Conservation (phyloP, 257 asterid species). For the Solanum ossicruentum region DNA sequence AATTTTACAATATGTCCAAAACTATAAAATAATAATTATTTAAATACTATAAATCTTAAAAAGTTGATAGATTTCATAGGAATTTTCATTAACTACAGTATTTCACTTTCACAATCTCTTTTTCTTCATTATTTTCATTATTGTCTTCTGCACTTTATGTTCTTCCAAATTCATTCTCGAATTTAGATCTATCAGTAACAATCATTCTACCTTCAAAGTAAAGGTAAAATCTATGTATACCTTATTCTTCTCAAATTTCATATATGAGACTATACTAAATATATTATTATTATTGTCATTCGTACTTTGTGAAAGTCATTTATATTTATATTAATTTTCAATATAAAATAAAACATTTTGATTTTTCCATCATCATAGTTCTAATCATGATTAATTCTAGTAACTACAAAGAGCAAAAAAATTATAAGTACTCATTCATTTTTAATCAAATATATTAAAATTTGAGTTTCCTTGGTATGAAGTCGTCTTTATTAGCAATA, state of each 20-base stretch:
- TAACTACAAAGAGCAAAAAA: too few relatives aligned
- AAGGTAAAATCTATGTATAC: background rate
- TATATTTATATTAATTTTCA: too few relatives aligned
- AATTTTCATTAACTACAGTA: background rate
- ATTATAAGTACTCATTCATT: too few relatives aligned
- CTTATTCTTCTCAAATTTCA: background rate
- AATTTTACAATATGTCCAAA: background rate
- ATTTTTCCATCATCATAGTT: background rate
- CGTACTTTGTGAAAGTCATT: background rate
- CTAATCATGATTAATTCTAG: background rate
- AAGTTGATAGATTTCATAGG: background rate
- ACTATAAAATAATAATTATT: background rate
- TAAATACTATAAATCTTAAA: background rate
- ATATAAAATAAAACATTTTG: too few relatives aligned
- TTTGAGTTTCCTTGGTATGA: too few relatives aligned
- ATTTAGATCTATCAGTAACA: background rate
- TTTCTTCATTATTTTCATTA: background rate
- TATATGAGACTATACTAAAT: too few relatives aligned
- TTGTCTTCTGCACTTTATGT: background rate
- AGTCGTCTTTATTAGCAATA: too few relatives aligned
- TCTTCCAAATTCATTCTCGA: background rate
- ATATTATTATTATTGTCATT: background rate
- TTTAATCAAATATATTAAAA: too few relatives aligned
- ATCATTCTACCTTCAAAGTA: background rate
- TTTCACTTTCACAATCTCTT: background rate